Evolutionary conservation across 1,284 basidiomycete genomes (phyloP).

Genomic region (Termitomyces sp.): DNA sequence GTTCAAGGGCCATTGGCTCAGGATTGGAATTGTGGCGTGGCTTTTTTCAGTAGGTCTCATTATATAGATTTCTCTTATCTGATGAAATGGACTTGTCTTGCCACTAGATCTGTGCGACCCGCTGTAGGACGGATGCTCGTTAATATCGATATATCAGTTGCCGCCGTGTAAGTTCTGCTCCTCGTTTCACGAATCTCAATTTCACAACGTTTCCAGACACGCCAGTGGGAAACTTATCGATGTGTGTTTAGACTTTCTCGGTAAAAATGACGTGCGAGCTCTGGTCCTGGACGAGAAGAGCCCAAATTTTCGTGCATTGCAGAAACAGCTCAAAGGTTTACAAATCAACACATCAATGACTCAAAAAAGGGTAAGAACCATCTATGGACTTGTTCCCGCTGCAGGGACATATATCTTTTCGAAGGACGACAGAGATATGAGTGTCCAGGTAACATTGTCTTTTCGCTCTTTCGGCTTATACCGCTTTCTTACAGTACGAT

Average conservation of each 20-base stretch:
- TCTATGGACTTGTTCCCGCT: slow-evolving; percentile 9
- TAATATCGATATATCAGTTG: slow-evolving; percentile 11
- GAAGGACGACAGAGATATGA: slow-evolving; percentile 8
- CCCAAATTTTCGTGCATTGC: slow-evolving; percentile 4
- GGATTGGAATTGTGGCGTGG: slow-evolving; percentile 14
- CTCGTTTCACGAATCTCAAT: neutral
- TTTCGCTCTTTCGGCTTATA: neutral
- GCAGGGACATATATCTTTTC: slow-evolving; percentile 10
- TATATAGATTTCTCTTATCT: neutral
- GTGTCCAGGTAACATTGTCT: slow-evolving; percentile 4
- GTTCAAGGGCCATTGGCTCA: slow-evolving; percentile 7
- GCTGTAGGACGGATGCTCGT: slow-evolving; percentile 11
- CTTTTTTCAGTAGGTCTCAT: slow-evolving; percentile 8
- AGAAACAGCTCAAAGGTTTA: slow-evolving; percentile 7
- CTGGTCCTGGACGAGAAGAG: slow-evolving; percentile 3
- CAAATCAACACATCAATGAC: slow-evolving; percentile 9
- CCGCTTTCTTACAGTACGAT: neutral
- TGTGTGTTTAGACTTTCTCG: slow-evolving; percentile 11
- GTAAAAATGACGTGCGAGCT: slow-evolving; percentile 7
- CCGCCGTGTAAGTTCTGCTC: slow-evolving; percentile 7
- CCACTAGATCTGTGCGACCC: slow-evolving; percentile 10
- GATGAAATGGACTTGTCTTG: neutral
- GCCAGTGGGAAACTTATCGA: slow-evolving; percentile 5
- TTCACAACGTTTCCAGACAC: slow-evolving; percentile 1
- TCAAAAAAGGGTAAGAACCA: slow-evolving; percentile 7